phyloP scores from a whole-genome alignment of 768 basidiomycete genomes.

The Boletus sp. region DNA sequence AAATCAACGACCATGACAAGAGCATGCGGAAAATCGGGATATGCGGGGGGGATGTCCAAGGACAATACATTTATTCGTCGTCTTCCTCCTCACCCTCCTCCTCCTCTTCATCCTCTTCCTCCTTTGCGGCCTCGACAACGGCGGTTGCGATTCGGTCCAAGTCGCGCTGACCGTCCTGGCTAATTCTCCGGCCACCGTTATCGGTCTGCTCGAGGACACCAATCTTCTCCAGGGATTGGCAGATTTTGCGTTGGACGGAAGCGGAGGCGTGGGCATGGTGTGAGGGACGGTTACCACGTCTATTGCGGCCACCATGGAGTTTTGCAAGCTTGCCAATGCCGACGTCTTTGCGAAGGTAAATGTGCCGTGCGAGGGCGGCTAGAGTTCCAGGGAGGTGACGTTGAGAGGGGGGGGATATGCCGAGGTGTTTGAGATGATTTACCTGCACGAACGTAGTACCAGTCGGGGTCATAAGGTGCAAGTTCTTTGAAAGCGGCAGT shows the following conservation, averaged over 20 bases:
- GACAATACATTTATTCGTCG: slow-evolving; percentile 27
- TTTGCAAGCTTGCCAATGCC: slow-evolving; percentile 92
- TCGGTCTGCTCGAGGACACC: slow-evolving; percentile 92
- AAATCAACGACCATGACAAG: slow-evolving; percentile 18
- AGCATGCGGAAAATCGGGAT: slow-evolving; percentile 21
- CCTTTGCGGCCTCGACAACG: slow-evolving; percentile 74
- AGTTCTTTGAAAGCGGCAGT: slow-evolving; percentile 97
- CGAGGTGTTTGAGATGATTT: slow-evolving; percentile 31
- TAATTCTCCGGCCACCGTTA: slow-evolving; percentile 93
- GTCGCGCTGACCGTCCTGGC: slow-evolving; percentile 95
- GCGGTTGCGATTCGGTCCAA: slow-evolving; percentile 92
- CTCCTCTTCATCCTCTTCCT: slow-evolving; percentile 70
- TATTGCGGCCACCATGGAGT: slow-evolving; percentile 94
- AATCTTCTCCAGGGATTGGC: slow-evolving; percentile 98
- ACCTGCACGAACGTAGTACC: slow-evolving; percentile 99
- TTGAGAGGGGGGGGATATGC: neutral
- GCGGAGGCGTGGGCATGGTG: slow-evolving; percentile 87
- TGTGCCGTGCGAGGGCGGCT: slow-evolving; percentile 98
- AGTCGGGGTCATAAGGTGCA: slow-evolving; percentile 98
- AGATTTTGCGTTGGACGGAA: slow-evolving; percentile 90
- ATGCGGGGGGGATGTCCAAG: slow-evolving; percentile 11
- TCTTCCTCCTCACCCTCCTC: slow-evolving; percentile 64
- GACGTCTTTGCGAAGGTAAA: slow-evolving; percentile 98
- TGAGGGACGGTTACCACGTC: slow-evolving; percentile 94
- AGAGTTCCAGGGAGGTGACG: neutral